phyloP scores from a whole-genome alignment of 352 stramenopile genomes.

The Globisporangium echinulatum region DNA sequence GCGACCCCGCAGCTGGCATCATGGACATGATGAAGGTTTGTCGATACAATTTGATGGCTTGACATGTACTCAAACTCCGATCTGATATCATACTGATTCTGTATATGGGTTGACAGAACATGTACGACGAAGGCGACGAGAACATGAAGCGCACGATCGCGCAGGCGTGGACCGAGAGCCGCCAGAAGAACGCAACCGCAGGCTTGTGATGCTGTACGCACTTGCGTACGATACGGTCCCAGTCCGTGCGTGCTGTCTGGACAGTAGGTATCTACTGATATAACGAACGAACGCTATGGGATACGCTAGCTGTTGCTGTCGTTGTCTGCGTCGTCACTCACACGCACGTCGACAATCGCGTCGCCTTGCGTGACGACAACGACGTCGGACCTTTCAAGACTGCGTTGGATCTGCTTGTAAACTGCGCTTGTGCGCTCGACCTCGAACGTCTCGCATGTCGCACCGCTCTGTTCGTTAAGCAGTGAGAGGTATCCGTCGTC shows the following conservation, averaged over 20 bases:
- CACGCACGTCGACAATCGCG: constrained; percentile 39
- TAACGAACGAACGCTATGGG: background rate
- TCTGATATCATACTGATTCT: background rate
- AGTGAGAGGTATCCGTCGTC: constrained; percentile 72
- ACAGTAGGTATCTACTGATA: too few relatives aligned
- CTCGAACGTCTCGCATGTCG: constrained; percentile 62
- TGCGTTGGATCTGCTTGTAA: constrained; percentile 68
- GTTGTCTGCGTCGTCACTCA: constrained; percentile 17
- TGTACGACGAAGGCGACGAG: constrained; percentile 86
- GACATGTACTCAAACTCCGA: background rate
- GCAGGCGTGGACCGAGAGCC: constrained; percentile 83
- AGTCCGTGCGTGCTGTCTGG: too few relatives aligned
- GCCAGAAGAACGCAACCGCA: constrained; percentile 47
- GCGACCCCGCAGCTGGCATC: constrained; percentile 72
- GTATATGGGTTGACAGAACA: constrained; percentile 39
- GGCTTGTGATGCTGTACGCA: background rate
- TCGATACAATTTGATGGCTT: background rate
- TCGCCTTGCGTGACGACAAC: constrained; percentile 47
- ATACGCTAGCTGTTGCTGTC: constrained; percentile 11
- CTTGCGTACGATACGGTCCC: too few relatives aligned
- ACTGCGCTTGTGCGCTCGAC: constrained; percentile 60
- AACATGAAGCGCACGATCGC: constrained; percentile 88
- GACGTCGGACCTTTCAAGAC: constrained; percentile 48
- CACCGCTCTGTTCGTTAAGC: constrained; percentile 54
- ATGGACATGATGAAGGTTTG: constrained; percentile 90